A percentile compares a stretch with the other conserved stretches of the same genome.
These are phyloP conservation scores for Thozetella sp. DNA, from an alignment of 495 filamentous ascomycete species.

Conservation along the genomic window DNA sequence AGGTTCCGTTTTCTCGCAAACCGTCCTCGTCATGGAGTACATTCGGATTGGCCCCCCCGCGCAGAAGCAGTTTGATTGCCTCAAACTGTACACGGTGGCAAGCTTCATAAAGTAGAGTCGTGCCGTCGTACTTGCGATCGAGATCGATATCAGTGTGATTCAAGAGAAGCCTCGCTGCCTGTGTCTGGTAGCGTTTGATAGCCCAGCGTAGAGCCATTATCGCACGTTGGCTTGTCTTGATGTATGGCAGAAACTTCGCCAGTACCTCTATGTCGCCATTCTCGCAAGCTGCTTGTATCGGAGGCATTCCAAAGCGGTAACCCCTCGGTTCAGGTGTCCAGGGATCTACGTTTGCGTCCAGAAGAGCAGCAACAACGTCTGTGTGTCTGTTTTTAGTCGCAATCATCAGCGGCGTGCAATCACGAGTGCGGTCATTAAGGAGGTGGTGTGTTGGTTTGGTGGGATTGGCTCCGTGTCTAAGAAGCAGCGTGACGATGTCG, in stretches of 20 bases:
- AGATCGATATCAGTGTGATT: constrained; percentile 11
- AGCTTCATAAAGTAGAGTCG: too few relatives aligned
- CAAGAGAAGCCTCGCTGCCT: constrained; percentile 15
- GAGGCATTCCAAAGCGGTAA: constrained; percentile 10
- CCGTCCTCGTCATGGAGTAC: too few relatives aligned
- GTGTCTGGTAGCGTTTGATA: constrained; percentile 4
- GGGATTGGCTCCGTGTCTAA: constrained; percentile 16
- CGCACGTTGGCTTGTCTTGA: constrained; percentile 10
- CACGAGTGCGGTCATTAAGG: constrained; percentile 13
- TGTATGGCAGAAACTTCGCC: constrained; percentile 21
- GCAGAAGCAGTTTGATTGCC: too few relatives aligned
- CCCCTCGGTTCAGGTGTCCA: constrained; percentile 20
- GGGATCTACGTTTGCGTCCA: constrained; percentile 25
- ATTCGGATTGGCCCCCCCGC: too few relatives aligned
- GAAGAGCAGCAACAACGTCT: constrained; percentile 18
- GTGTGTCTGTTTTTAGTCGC: constrained; percentile 16
- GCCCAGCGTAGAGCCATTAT: constrained; percentile 23
- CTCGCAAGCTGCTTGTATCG: constrained; percentile 22
- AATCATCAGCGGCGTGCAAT: constrained; percentile 20
- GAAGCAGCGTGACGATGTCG: constrained; percentile 12
- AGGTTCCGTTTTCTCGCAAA: too few relatives aligned
- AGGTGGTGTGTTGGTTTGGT: too few relatives aligned
- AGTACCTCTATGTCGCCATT: constrained; percentile 20
- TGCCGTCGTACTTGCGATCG: too few relatives aligned
- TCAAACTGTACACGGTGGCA: too few relatives aligned